A percentile compares a stretch with the other conserved stretches of the same genome.
Evolutionary conservation across 73 alveolate species (phyloP).

Genomic region (Paramecium primaurelia): DNA sequence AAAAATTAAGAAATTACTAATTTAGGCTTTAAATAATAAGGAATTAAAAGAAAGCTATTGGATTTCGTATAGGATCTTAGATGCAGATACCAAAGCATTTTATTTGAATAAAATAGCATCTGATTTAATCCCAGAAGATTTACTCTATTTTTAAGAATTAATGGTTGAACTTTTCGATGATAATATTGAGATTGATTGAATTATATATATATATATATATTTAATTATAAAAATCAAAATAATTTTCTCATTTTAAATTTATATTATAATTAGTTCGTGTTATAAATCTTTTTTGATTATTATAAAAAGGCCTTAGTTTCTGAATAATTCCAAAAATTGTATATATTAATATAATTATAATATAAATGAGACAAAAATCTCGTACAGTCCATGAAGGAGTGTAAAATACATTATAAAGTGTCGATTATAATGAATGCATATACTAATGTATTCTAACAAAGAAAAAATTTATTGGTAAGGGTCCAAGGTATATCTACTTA

Average conservation of each 20-base stretch:
- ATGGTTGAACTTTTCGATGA: not conserved
- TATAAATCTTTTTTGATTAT: not conserved
- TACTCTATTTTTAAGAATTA: not conserved
- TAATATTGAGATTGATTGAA: not conserved
- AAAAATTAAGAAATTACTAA: not conserved
- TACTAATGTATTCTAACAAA: not conserved
- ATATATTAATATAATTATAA: not conserved
- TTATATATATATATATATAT: not conserved
- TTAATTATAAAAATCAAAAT: not conserved
- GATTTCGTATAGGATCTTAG: conserved; percentile 16
- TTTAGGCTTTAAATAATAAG: not conserved
- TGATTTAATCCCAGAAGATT: not conserved
- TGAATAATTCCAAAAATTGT: not conserved
- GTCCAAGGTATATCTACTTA: conserved; percentile 22
- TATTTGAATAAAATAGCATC: not conserved
- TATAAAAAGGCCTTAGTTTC: not conserved
- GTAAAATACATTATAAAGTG: not conserved
- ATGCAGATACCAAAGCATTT: not conserved
- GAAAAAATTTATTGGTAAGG: conserved; percentile 18
- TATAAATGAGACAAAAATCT: not conserved
- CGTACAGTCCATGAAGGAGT: not conserved
- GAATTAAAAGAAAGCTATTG: not conserved
- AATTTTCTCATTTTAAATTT: not conserved
- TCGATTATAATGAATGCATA: not conserved
- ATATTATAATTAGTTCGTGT: not conserved